Evolutionary conservation across 2,329 filamentous ascomycete species (phyloP).

Genomic region (Whalleya microplaca): DNA sequence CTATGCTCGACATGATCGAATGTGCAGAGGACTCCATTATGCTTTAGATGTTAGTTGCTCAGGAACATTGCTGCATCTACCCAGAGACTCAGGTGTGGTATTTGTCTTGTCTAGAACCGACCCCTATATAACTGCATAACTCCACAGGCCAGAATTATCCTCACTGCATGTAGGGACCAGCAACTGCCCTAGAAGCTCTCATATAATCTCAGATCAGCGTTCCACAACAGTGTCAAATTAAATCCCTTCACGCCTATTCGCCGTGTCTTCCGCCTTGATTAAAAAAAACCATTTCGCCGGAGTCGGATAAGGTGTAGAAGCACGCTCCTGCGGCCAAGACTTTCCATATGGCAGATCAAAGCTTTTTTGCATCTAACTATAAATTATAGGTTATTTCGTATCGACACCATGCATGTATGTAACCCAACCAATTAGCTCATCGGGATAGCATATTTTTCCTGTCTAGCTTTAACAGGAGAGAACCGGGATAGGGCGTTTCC

Average conservation of each 20-base stretch:
- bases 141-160: constrained; percentile 7
- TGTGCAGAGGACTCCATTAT: constrained; percentile 24
- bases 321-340: constrained; percentile 23
- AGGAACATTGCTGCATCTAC: constrained; percentile 3
- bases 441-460: constrained; percentile 5
- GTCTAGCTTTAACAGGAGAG: too few species aligned
- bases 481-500: too few species aligned
- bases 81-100: constrained; percentile 4
- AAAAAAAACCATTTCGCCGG: constrained; percentile 10
- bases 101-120: constrained; percentile 8
- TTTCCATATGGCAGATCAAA: constrained; percentile 9
- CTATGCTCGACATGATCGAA: constrained; percentile 15
- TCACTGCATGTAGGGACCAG: constrained; percentile 6
- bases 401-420: constrained; percentile 19
- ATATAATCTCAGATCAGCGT: background rate
- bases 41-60: background rate
- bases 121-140: constrained; percentile 21
- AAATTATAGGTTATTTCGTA: background rate
- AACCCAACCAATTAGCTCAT: constrained; percentile 1
- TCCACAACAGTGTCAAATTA: constrained; percentile 14
- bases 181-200: background rate
- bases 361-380: constrained; percentile 3
- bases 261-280: constrained; percentile 11
- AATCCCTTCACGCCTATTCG: constrained; percentile 22
- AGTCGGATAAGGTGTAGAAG: constrained; percentile 5